These are phyloP conservation scores for Medicago truncatula DNA, from an alignment of 306 rosid genomes.

Conservation along the genomic window MtrunA17r5.0-ANR NC_053048.1:9576001-9576500, in stretches of 20 bases:
- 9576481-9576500: no score
- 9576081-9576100: slow-evolving; percentile 44
- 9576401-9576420: slow-evolving; percentile 50
- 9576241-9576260: no score
- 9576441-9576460: slow-evolving; percentile 50
- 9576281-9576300: slow-evolving; percentile 50
- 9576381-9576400: slow-evolving; percentile 60
- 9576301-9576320: slow-evolving; percentile 56
- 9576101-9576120: slow-evolving; percentile 56
- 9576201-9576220: not conserved
- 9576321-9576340: slow-evolving; percentile 69
- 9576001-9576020: no score
- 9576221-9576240: no score
- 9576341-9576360: slow-evolving; percentile 48
- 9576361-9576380: slow-evolving; percentile 43
- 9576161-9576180: slow-evolving; percentile 57
- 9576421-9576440: slow-evolving; percentile 51
- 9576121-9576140: slow-evolving; percentile 34
- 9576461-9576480: slow-evolving; percentile 73
- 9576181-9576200: slow-evolving; percentile 55
- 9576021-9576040: slow-evolving; percentile 47
- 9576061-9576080: slow-evolving; percentile 52
- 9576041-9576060: slow-evolving; percentile 47
- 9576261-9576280: not conserved
- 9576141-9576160: slow-evolving; percentile 59